Base-by-base conservation (phyloP, 2,329 filamentous ascomycete species). In the Clonostachys chloroleuca region DNA sequence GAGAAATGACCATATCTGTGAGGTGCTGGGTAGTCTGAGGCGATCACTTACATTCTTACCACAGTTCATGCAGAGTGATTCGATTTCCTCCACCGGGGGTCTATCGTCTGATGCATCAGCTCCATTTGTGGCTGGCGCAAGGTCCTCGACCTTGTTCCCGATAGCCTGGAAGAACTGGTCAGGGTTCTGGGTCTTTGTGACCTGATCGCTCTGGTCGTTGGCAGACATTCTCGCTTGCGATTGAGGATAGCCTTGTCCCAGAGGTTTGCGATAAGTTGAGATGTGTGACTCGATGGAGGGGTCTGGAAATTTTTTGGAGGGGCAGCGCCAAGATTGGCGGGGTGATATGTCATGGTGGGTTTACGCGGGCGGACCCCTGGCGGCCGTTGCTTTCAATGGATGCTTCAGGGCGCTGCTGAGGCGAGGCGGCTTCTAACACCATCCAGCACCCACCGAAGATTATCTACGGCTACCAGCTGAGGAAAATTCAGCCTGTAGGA, bases 31-130 rank as follows among this genome's bases (percentile, higher is more conserved):
- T 30, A 30, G 24, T 30, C 24, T 10, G 24, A 30, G 24, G 24
- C 35, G 8, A 37, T 10, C 41, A 64, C 73, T 59, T 72, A 87
- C 86, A 76, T 90, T 87, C 56, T 90, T 75, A 56, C 84, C 80
- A 69, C 88, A 92, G 72, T 89, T 91, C 88, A 92, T 92, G 74
- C 88, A 92, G 18, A 92, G 75, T 54, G 86, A 89, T 67, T 92
- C 87, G 51, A 86, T 84, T 67, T 86, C 79, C 53, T 86, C 81
- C 40, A 86, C 81, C 5, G 81, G 69, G 53, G 69, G 75, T 48
- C 66, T 68, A 20, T 83, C 77, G 36, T 81, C 75, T 16, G 62
- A 61, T 17, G 60, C 63, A 39, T 52, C 52, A 49, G 68, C 54
- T 46, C 60, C 67, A 50, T 69, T 65, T 44, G 63, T 58, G 46